phyloP scores from a whole-genome alignment of 257 asterid genomes.

The Fraxinus quadrangulata region DNA sequence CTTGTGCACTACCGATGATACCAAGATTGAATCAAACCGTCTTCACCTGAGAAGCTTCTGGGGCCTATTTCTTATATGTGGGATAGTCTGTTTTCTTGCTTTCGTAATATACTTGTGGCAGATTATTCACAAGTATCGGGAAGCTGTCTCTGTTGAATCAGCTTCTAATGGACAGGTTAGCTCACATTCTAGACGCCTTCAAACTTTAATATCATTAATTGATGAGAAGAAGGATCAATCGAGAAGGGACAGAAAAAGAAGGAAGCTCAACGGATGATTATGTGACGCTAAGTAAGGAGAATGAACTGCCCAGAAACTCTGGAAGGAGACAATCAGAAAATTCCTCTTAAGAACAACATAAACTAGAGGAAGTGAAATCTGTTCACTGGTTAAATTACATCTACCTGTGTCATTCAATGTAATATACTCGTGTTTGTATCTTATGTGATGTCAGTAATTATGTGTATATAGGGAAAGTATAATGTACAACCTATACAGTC shows the following conservation, averaged over 20 bases:
- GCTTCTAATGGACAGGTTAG: constrained; percentile 33
- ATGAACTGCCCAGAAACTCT: constrained; percentile 35
- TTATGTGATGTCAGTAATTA: background rate
- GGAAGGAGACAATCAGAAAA: constrained; percentile 23
- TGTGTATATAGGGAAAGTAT: background rate
- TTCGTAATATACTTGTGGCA: constrained; percentile 36
- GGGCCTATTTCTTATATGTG: constrained; percentile 46
- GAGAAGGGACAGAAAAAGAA: constrained; percentile 50
- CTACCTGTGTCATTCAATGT: no score
- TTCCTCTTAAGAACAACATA: constrained; percentile 14
- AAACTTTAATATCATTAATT: constrained; percentile 56
- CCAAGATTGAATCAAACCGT: constrained; percentile 42
- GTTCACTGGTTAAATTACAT: background rate
- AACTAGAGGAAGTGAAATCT: background rate
- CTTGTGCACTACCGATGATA: constrained; percentile 36
- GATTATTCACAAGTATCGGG: constrained; percentile 41
- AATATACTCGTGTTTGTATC: background rate
- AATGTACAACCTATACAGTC: background rate
- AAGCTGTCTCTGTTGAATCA: constrained; percentile 30
- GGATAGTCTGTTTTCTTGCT: constrained; percentile 39
- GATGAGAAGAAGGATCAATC: constrained; percentile 70
- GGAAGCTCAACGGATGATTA: constrained; percentile 57
- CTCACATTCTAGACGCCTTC: constrained; percentile 54
- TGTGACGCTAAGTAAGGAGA: constrained; percentile 33
- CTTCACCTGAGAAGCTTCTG: constrained; percentile 60